phyloP scores from a whole-genome alignment of 139 green algal species.

The Tetratostichococcus sp. region DNA sequence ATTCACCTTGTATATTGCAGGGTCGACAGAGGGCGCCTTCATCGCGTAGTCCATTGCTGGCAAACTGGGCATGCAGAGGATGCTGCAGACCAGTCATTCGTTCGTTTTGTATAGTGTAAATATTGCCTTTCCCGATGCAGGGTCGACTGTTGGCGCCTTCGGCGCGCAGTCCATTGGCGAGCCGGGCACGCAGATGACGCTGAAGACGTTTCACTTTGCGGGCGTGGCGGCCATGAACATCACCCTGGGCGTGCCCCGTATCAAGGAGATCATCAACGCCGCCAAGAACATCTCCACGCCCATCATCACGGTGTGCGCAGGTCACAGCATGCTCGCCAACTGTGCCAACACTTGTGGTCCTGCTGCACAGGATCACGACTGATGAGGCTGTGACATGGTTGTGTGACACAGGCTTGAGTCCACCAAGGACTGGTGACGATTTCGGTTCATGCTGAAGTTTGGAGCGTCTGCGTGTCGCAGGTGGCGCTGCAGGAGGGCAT shows the following conservation, averaged over 20 bases:
- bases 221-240: conserved; percentile 97
- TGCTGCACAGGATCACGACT: too few relatives aligned
- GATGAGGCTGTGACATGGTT: too few relatives aligned
- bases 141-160: conserved; percentile 85
- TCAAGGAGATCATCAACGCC: conserved; percentile 99
- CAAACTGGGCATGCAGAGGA: conserved; percentile 98
- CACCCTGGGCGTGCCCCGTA: conserved; percentile 92
- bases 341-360: too few relatives aligned
- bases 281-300: conserved; percentile 92
- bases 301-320: conserved; percentile 78
- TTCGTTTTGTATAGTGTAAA: too few relatives aligned
- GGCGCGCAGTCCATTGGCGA: conserved; percentile 94
- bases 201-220: conserved; percentile 99
- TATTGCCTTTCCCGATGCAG: too few relatives aligned
- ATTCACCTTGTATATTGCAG: too few relatives aligned
- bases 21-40: conserved; percentile 76
- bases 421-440: too few relatives aligned
- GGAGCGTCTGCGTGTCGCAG: conserved; percentile 14
- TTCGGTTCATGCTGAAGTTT: too few relatives aligned
- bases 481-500: conserved; percentile 61
- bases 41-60: conserved; percentile 93
- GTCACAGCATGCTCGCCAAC: too few relatives aligned
- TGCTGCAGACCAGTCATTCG: conserved; percentile 99
- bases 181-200: conserved; percentile 98
- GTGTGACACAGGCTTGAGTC: too few relatives aligned